These are phyloP conservation scores for Arthrobotrys entomopaga DNA, from an alignment of 2,329 filamentous ascomycete species.

Conservation along the genomic window DNA sequence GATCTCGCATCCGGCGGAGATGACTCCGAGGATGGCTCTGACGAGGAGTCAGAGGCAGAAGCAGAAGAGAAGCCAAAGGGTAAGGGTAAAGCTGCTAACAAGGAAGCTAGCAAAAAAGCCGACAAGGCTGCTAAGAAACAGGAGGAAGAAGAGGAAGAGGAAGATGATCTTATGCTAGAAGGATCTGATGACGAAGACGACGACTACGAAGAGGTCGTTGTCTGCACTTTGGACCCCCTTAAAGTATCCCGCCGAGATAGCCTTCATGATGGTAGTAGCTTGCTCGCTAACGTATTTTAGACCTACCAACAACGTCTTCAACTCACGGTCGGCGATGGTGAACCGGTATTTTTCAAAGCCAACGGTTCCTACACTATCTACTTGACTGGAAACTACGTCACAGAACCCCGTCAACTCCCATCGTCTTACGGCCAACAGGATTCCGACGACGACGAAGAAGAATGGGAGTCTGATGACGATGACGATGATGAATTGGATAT, in stretches of 20 bases:
- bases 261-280: neutral
- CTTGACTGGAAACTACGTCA: slow-evolving; percentile 94
- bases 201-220: slow-evolving; percentile 79
- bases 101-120: slow-evolving; percentile 75
- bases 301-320: slow-evolving; percentile 95
- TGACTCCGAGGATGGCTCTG: slow-evolving; percentile 66
- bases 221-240: slow-evolving; percentile 94
- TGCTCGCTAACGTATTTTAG: slow-evolving; percentile 64
- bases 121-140: slow-evolving; percentile 67
- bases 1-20: slow-evolving; percentile 67
- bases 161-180: slow-evolving; percentile 53
- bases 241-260: slow-evolving; percentile 70
- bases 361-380: slow-evolving; percentile 88
- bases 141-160: slow-evolving; percentile 66
- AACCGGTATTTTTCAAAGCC: slow-evolving; percentile 92
- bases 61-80: slow-evolving; percentile 83
- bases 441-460: slow-evolving; percentile 71
- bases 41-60: slow-evolving; percentile 69
- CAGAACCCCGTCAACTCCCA: slow-evolving; percentile 69
- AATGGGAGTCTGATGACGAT: slow-evolving; percentile 67
- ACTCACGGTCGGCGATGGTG: slow-evolving; percentile 87
- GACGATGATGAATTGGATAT: slow-evolving; percentile 60
- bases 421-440: slow-evolving; percentile 62
- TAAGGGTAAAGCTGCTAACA: slow-evolving; percentile 66
- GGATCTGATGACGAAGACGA: slow-evolving; percentile 64